Evolutionary conservation across 495 filamentous ascomycete species (phyloP), one percentile per base, ranked within the genome.

Genomic region (Beverwykella pulmonaria): DNA sequence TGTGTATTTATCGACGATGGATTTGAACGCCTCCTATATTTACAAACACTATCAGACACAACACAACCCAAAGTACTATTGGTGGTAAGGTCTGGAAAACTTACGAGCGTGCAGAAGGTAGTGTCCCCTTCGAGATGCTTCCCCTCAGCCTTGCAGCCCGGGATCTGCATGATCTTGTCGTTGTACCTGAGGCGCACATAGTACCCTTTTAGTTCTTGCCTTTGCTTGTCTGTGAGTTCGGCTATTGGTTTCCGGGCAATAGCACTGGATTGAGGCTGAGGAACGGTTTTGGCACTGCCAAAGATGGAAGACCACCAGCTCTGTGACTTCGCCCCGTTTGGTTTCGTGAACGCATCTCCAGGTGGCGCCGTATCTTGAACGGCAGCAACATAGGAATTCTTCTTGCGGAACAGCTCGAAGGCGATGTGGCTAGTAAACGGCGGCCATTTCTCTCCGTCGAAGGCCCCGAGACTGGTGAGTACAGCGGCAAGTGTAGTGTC

Each of bases 111-210:
- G 79, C 94, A 98, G 74, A 98, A 96, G 23, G 83, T 90, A 67
- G 92, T 89, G 73, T 98, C 90, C 2, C 92, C 92, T 27, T 92
- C 85, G 5, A 96, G 82, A 77, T 98, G 94, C 44, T 92, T 96
- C 29, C 91, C 90, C 0, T 82, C 75, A 34, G 81, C 77, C 63
- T 82, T 86, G 73, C 94, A 98, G 27, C 92, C 92, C 6, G 92
- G 93, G 54, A 98, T 84, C 10, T 80, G 82, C 70, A 97, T 83
- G 0, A 90, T 84, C 44, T 82, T 80, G 75, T 98, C 93, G 69
- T 98, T 98, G 76, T 94, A 98, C 58, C 92, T 83, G 59, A 98
- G 75, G n/a, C 94, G 86, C n/a, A 98, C 93, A 78, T 90, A 98
- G 78, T 96, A 91, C 1, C 80, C 87, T 59, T 84, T 83, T 25